Conservation (phyloP, 1,139 yeast genomes). For the Magnusiomyces fungicola region DNA sequence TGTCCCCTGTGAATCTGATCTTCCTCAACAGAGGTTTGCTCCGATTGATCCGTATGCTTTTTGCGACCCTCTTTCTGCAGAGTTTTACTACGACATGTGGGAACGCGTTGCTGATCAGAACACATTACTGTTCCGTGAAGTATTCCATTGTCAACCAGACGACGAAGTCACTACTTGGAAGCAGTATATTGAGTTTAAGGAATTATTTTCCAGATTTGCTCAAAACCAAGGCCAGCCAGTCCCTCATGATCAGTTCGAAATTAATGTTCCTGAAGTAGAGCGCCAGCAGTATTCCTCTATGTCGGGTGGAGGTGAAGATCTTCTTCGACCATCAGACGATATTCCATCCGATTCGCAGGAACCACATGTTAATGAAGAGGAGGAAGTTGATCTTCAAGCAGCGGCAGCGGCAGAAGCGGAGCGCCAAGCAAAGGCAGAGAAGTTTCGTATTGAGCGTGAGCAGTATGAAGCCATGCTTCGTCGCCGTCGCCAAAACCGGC, state of each 20-base stretch:
- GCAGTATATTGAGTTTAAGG: slow-evolving; percentile 64
- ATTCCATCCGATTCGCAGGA: too few species aligned
- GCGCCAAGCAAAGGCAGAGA: not conserved
- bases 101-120: slow-evolving; percentile 75
- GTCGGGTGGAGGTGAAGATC: not conserved
- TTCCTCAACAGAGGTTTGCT: slow-evolving; percentile 11
- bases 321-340: not conserved
- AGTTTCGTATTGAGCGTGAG: slow-evolving; percentile 3
- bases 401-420: not conserved
- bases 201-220: slow-evolving; percentile 32
- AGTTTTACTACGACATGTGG: slow-evolving; percentile 87
- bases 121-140: slow-evolving; percentile 70
- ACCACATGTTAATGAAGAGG: too few species aligned
- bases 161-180: slow-evolving; percentile 82
- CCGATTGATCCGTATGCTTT: slow-evolving; percentile 83
- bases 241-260: slow-evolving; percentile 8
- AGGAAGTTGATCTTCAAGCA: not conserved
- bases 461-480: slow-evolving; percentile 7
- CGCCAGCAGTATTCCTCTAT: slow-evolving; percentile 9
- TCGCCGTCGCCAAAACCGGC: slow-evolving; percentile 7
- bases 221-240: slow-evolving; percentile 26
- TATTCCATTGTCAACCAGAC: slow-evolving; percentile 94
- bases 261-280: slow-evolving; percentile 12
- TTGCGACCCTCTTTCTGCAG: slow-evolving; percentile 73
- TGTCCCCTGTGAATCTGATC: not conserved